phyloP scores from a whole-genome alignment of 2,329 filamentous ascomycete species.

The Amauroascus niger region DNA sequence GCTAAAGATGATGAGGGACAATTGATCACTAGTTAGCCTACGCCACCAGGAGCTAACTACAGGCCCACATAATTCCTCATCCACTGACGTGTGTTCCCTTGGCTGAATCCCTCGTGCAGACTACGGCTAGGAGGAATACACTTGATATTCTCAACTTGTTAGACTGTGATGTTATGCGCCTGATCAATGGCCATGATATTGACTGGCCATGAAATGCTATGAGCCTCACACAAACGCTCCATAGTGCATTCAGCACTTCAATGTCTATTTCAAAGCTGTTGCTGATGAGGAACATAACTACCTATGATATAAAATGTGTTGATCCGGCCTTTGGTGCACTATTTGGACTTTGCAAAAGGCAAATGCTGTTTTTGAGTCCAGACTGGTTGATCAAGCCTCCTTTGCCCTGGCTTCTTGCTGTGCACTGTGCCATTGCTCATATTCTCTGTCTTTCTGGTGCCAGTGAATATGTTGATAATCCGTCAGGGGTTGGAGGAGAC shows the following conservation, averaged over 20 bases:
- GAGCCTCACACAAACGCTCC: too few relatives aligned
- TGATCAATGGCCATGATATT: not conserved
- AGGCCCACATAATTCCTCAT: not conserved
- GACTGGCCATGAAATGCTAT: too few relatives aligned
- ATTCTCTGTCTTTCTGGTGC: not conserved
- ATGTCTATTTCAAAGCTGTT: not conserved
- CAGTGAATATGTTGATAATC: too few relatives aligned
- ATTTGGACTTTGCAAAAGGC: not conserved
- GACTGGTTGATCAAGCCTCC: not conserved
- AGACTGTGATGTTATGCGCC: conserved; percentile 26
- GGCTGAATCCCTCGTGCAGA: not conserved
- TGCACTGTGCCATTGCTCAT: conserved; percentile 9
- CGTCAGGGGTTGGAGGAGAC: not conserved
- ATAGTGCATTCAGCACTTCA: not conserved
- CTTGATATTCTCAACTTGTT: conserved; percentile 34
- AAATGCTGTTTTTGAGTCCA: not conserved
- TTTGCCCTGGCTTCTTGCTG: not conserved
- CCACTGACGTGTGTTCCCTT: not conserved
- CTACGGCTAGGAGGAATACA: not conserved
- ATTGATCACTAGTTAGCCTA: conserved; percentile 1
- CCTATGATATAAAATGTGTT: not conserved
- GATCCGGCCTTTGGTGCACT: not conserved
- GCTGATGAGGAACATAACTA: not conserved
- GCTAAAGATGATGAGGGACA: not conserved
- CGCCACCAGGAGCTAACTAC: not conserved